phyloP scores from a whole-genome alignment of 202 grass and related monocot species.

The Saccharum hybrid region DNA sequence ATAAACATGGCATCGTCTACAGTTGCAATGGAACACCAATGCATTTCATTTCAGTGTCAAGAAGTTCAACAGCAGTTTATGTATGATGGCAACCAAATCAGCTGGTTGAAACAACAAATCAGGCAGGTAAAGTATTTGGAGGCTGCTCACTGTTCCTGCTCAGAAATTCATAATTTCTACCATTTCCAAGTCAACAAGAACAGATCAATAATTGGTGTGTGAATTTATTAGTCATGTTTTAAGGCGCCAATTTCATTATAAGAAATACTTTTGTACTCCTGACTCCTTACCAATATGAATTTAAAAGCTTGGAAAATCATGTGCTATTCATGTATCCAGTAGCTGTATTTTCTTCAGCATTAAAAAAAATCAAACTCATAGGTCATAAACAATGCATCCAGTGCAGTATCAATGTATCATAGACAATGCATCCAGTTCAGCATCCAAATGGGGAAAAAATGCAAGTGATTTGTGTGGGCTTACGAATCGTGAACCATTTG shows the following conservation, averaged over 20 bases:
- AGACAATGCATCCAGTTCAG: background rate
- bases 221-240: background rate
- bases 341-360: background rate
- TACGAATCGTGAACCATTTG: constrained; percentile 85
- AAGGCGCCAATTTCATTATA: background rate
- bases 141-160: background rate
- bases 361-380: background rate
- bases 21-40: background rate
- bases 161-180: background rate
- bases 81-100: background rate
- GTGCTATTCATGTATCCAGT: background rate
- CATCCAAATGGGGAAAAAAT: background rate
- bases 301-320: background rate
- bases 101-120: background rate
- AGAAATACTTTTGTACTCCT: background rate
- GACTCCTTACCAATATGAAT: background rate
- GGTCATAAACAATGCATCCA: background rate
- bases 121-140: background rate
- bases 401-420: background rate
- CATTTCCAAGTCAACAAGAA: background rate
- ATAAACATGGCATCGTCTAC: background rate
- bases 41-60: background rate
- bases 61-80: background rate
- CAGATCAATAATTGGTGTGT: background rate
- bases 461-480: constrained; percentile 37